Evolutionary conservation across 345 rosid genomes (phyloP).

Genomic region (Gynandropsis gynandra): DNA sequence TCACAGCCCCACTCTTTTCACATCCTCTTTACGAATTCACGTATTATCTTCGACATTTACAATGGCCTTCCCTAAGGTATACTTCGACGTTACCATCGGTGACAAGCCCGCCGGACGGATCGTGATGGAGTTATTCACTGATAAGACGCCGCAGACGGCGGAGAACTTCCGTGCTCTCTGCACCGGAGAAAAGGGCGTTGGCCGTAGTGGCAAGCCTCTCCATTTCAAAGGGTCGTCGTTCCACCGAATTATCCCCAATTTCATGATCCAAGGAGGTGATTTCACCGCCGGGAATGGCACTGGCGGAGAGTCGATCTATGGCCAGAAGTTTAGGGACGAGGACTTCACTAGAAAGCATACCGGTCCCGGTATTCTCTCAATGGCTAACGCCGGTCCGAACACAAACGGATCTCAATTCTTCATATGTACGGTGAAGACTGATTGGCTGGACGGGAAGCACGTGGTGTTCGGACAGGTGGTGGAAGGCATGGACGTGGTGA

Average conservation of each 20-base stretch:
- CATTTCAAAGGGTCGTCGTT: conserved; percentile 76
- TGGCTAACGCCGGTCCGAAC: conserved; percentile 72
- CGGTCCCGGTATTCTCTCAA: conserved; percentile 59
- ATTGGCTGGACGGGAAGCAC: conserved; percentile 77
- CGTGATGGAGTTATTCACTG: conserved; percentile 68
- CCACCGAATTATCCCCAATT: conserved; percentile 72
- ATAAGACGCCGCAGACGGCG: conserved; percentile 46
- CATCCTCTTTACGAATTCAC: neutral
- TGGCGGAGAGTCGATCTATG: conserved; percentile 83
- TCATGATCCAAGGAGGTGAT: conserved; percentile 92
- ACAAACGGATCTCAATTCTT: conserved; percentile 82
- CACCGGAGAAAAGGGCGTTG: conserved; percentile 67
- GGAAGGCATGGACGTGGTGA: conserved; percentile 58
- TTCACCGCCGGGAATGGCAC: conserved; percentile 77
- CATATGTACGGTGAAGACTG: conserved; percentile 51
- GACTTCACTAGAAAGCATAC: conserved; percentile 73
- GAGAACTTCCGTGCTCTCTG: conserved; percentile 88
- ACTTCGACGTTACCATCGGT: conserved; percentile 52
- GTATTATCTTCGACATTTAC: neutral
- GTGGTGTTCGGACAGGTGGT: conserved; percentile 72
- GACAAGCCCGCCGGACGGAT: conserved; percentile 44
- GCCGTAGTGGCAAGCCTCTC: conserved; percentile 54
- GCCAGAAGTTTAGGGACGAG: conserved; percentile 62
- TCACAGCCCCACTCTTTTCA: conserved; percentile 21
- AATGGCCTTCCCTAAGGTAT: conserved; percentile 53